Percentiles rank a stretch among this genome's conserved stretches.
These are phyloP conservation scores for Fimicolochytrium jonesii DNA, from an alignment of 192 early-diverging fungal genomes.

Conservation along the genomic window DNA sequence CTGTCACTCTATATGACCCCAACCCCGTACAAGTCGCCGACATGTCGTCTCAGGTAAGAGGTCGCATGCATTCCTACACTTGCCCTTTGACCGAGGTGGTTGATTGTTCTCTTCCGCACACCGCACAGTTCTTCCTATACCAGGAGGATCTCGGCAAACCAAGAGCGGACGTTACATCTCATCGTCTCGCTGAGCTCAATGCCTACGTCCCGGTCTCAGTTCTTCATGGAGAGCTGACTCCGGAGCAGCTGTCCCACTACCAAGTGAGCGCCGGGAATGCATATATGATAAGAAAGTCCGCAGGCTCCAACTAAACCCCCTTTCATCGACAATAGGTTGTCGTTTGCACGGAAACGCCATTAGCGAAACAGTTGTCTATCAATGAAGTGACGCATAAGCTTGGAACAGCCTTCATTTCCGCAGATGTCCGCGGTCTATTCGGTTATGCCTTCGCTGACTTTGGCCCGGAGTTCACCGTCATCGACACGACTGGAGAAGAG, in stretches of 20 bases:
- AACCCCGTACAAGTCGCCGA: slow-evolving; percentile 70
- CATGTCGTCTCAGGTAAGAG: slow-evolving; percentile 78
- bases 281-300: neutral
- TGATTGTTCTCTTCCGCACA: neutral
- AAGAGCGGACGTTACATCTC: slow-evolving; percentile 68
- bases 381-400: slow-evolving; percentile 65
- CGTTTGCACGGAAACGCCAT: slow-evolving; percentile 79
- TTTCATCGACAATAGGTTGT: slow-evolving; percentile 66
- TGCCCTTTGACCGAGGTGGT: neutral
- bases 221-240: slow-evolving; percentile 61
- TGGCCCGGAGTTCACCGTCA: slow-evolving; percentile 79
- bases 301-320: neutral
- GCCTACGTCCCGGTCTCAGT: slow-evolving; percentile 92
- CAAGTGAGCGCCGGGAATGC: slow-evolving; percentile 10
- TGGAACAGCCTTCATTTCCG: slow-evolving; percentile 80
- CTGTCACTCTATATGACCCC: slow-evolving; percentile 91
- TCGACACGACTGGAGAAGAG: slow-evolving; percentile 90
- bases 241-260: slow-evolving; percentile 52
- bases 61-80: no score
- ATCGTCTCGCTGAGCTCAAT: slow-evolving; percentile 92
- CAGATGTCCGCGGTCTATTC: slow-evolving; percentile 88
- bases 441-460: slow-evolving; percentile 95
- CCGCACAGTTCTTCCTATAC: slow-evolving; percentile 91
- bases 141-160: slow-evolving; percentile 82
- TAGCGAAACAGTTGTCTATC: slow-evolving; percentile 75